Base-by-base conservation (phyloP, 257 asterid species). In the Petunia secreta region DNA sequence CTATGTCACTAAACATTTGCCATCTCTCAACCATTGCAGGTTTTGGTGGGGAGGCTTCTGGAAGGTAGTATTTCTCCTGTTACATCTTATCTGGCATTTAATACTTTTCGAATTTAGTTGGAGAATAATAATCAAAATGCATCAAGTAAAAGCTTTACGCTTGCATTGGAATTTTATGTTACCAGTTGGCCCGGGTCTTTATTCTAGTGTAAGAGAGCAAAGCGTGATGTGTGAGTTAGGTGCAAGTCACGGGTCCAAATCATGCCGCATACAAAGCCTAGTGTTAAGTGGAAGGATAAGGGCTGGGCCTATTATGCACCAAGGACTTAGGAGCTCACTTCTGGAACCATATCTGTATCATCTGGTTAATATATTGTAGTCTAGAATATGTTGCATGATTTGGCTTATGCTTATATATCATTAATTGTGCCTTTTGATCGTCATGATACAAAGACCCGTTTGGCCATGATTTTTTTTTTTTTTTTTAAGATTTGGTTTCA, bases 41-140 rank as follows among this genome's bases (percentile, higher is more conserved):
- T 94, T 96, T 83, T 96, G 99, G 99, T 94, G 90, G 90, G 99
- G 99, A 85, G 99, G 98, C 90, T 88, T 96, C 86, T 96, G 97
- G 97, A 96, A 96, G 98, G 99, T 94, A 88, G 46, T 78, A 80
- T 81, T 63, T 39, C 73, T 85, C 75, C 25, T 67, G 83, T 79
- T 77, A 9, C 59, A n/a, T 79, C 41, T 14, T 71, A n/a, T 36
- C 3, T 71, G 77, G 34, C 34, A 48, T 9, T 10, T 50, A 34
- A 11, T 34, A 50, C 34, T 34, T 48, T 25, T 34, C 6, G 60
- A 34, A 50, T 71, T 67, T 50, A 34, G 1, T 34, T 60, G 10
- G 25, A 41, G 38, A 43, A 71, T 50, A 48, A 48, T 71, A 71
- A 48, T 34, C 60, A 71, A 13, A 34, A 46, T 50, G 44, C 44